phyloP scores from a whole-genome alignment of 345 rosid genomes.

The Microcos paniculata region DNA sequence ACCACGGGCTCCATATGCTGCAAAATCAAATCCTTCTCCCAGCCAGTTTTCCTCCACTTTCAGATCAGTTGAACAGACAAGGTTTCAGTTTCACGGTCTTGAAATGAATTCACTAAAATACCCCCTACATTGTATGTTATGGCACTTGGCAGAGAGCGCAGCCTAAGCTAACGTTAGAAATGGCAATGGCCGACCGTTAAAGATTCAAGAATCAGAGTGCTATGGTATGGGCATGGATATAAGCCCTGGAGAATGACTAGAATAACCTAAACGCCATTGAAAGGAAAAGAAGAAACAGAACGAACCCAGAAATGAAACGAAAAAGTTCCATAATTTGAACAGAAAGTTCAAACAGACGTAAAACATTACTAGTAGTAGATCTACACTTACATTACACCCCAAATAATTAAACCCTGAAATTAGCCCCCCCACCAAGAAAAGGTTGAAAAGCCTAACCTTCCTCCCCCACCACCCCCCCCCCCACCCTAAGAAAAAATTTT shows the following conservation, averaged over 20 bases:
- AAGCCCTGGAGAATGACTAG: too few species aligned
- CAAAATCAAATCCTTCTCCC: not conserved
- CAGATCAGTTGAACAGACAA: not conserved
- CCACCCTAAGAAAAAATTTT: not conserved
- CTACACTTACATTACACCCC: constrained; percentile 28
- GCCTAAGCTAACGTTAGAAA: not conserved
- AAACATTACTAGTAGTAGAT: constrained; percentile 22
- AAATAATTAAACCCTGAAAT: not conserved
- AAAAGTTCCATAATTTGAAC: constrained; percentile 11
- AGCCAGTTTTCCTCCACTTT: not conserved
- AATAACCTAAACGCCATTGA: not conserved
- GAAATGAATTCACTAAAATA: constrained; percentile 7
- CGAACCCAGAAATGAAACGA: not conserved
- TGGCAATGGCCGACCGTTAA: not conserved
- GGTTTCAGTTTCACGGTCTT: not conserved
- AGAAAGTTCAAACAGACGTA: constrained; percentile 18
- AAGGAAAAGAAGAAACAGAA: not conserved
- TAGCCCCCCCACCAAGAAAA: not conserved
- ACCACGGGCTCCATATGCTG: not conserved
- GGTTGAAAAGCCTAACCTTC: constrained; percentile 10
- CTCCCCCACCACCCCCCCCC: too few species aligned
- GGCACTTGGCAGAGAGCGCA: not conserved
- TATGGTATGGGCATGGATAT: not conserved
- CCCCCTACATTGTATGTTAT: not conserved
- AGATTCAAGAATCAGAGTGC: not conserved